phyloP scores from a whole-genome alignment of 768 basidiomycete species.

The Suillus sp. region DNA sequence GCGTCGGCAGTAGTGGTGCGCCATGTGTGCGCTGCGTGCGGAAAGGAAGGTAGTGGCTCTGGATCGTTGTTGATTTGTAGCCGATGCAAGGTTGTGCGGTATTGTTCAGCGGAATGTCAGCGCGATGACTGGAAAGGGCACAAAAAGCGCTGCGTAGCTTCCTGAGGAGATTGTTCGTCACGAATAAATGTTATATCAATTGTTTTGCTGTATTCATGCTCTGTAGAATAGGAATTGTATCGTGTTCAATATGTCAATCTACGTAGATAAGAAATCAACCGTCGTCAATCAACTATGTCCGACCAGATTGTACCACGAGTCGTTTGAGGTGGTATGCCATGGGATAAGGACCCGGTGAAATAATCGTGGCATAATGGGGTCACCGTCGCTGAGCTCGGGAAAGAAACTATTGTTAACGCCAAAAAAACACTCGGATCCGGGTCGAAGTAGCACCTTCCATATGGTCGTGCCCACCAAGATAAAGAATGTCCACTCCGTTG shows the following conservation, averaged over 20 bases:
- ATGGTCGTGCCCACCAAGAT: background rate
- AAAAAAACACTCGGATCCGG: background rate
- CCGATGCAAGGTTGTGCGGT: slow-evolving; percentile 41
- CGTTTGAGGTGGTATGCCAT: background rate
- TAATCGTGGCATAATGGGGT: background rate
- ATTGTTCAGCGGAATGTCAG: slow-evolving; percentile 50
- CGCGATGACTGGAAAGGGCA: slow-evolving; percentile 49
- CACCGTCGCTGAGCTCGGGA: background rate
- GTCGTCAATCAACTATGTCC: background rate
- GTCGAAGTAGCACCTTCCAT: background rate
- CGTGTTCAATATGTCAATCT: background rate
- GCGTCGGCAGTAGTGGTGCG: background rate
- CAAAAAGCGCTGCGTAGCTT: slow-evolving; percentile 36
- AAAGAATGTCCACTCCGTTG: background rate
- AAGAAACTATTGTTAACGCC: background rate
- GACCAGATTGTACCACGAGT: background rate
- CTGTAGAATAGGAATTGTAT: background rate
- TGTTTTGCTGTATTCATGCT: background rate
- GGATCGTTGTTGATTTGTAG: slow-evolving; percentile 34
- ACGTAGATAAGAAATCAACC: background rate
- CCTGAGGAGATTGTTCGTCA: background rate
- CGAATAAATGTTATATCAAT: background rate
- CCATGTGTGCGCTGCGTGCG: slow-evolving; percentile 23
- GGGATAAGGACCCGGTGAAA: background rate
- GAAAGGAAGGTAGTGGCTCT: slow-evolving; percentile 15